Evolutionary conservation across 179 eudicot genomes (phyloP).

Genomic region (Gypsophila paniculata): DNA sequence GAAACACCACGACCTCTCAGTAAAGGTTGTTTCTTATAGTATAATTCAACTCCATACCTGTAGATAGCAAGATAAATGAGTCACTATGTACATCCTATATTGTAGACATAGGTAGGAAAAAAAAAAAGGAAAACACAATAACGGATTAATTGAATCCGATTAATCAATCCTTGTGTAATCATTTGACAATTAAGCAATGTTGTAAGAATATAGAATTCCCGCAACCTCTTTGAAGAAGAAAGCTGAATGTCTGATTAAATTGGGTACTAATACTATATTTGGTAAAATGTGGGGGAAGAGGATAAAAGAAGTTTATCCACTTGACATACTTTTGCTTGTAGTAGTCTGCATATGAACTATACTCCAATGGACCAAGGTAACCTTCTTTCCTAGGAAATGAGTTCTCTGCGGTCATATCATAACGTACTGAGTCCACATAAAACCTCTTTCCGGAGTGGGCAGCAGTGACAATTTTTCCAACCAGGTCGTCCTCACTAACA

Average conservation of each 20-base stretch:
- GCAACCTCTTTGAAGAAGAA: too few species aligned
- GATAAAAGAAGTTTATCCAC: constrained; percentile 30
- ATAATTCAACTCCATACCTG: constrained; percentile 95
- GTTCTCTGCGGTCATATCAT: constrained; percentile 93
- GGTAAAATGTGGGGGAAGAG: constrained; percentile 13
- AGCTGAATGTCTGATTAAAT: too few species aligned
- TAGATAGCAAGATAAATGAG: constrained; percentile 23
- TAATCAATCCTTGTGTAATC: too few species aligned
- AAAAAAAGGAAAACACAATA: too few species aligned
- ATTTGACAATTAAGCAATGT: too few species aligned
- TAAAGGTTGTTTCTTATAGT: constrained; percentile 81
- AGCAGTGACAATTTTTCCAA: constrained; percentile 90
- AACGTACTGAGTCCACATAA: constrained; percentile 82
- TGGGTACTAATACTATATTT: neutral
- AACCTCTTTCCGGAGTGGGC: constrained; percentile 99
- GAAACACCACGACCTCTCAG: constrained; percentile 97
- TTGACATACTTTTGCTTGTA: constrained; percentile 74
- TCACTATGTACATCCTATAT: constrained; percentile 38
- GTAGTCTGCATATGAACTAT: constrained; percentile 91
- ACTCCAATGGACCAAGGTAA: constrained; percentile 95
- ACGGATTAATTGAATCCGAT: too few species aligned
- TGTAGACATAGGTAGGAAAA: constrained; percentile 11
- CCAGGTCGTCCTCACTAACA: constrained; percentile 55
- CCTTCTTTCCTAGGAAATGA: constrained; percentile 99
- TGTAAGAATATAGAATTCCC: too few species aligned